phyloP scores from a whole-genome alignment of 208 protist genomes.

The Leishmania arabica region DNA sequence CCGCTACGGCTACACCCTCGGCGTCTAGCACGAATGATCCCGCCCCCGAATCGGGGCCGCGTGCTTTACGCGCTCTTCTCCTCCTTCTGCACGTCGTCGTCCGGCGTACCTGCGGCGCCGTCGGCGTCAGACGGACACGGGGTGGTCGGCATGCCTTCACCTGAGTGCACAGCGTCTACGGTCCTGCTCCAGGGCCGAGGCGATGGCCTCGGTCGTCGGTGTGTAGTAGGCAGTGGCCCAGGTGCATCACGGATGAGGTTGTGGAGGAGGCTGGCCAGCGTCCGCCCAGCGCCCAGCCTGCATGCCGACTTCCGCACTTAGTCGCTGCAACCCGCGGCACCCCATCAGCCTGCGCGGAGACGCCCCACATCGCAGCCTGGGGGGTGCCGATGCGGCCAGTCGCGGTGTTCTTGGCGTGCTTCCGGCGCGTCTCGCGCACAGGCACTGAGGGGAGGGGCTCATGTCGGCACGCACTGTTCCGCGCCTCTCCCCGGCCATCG shows the following conservation, averaged over 20 bases:
- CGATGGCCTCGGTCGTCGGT: not conserved
- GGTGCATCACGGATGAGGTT: not conserved
- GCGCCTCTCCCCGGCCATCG: not conserved
- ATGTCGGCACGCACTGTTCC: too few species aligned
- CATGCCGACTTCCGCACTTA: not conserved
- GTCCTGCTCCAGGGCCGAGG: not conserved
- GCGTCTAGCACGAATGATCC: not conserved
- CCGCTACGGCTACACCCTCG: not conserved
- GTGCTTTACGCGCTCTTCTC: not conserved
- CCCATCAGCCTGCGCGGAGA: not conserved
- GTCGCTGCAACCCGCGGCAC: not conserved
- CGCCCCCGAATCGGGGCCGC: not conserved
- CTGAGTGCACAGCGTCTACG: not conserved
- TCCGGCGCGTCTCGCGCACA: too few species aligned
- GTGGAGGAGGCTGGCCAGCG: not conserved
- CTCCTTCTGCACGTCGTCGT: not conserved
- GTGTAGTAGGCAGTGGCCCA: not conserved
- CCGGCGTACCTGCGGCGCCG: not conserved
- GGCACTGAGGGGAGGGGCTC: too few species aligned
- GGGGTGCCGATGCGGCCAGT: not conserved
- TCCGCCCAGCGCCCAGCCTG: not conserved
- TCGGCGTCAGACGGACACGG: not conserved
- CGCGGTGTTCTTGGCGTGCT: not conserved
- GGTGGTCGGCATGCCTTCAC: not conserved
- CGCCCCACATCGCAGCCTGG: not conserved